Evolutionary conservation across 2,329 filamentous ascomycete species (phyloP).

Genomic region (Penicillium paneum): DNA sequence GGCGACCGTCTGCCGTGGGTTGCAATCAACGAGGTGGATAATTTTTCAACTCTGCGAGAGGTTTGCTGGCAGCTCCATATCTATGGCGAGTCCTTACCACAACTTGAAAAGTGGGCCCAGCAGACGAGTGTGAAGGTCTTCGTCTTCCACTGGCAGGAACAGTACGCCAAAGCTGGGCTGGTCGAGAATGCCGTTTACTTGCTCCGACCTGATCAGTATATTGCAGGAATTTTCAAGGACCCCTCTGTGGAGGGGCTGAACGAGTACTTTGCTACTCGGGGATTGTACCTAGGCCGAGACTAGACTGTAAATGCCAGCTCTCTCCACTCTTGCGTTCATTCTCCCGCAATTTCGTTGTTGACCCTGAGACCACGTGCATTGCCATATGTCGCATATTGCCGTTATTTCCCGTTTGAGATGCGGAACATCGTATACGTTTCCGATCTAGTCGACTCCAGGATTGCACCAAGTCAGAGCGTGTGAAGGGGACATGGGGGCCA

Average conservation of each 20-base stretch:
- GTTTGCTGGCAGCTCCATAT: constrained; percentile 35
- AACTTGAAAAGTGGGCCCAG: constrained; percentile 27
- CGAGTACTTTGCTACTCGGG: constrained; percentile 19
- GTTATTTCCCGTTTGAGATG: neutral
- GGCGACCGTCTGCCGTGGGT: constrained; percentile 48
- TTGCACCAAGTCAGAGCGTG: neutral
- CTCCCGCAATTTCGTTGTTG: neutral
- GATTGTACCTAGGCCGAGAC: neutral
- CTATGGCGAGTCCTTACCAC: constrained; percentile 20
- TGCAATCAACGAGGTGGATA: constrained; percentile 22
- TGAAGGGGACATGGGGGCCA: neutral
- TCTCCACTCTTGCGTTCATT: neutral
- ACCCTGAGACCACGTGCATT: neutral
- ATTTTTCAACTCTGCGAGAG: constrained; percentile 25
- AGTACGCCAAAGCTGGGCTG: constrained; percentile 23
- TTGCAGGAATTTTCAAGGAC: constrained; percentile 23
- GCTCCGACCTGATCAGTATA: constrained; percentile 32
- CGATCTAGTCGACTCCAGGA: neutral
- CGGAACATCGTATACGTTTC: neutral
- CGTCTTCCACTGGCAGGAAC: constrained; percentile 25
- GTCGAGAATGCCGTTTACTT: constrained; percentile 27
- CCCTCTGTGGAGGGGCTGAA: constrained; percentile 22
- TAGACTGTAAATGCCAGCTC: neutral
- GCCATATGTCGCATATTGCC: neutral
- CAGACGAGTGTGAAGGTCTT: constrained; percentile 17